Percentiles rank a stretch among this genome's conserved stretches.
Conservation (phyloP, 2,329 filamentous ascomycete genomes). For the Coleophoma crateriformis region DNA sequence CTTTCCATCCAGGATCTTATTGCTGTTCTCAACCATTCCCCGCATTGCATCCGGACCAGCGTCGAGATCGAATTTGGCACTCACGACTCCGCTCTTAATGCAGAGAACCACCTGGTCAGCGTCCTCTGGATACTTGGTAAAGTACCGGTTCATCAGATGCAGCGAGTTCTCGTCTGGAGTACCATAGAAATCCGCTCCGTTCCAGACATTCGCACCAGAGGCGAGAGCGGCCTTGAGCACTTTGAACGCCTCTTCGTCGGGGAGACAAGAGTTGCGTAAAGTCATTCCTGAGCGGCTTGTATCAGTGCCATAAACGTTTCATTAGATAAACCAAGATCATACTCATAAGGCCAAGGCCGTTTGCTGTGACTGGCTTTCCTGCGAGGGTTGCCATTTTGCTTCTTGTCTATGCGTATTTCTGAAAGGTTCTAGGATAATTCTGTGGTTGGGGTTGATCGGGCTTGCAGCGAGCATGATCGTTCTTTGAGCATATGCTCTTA, state of each 20-base stretch:
- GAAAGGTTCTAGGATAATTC: background rate
- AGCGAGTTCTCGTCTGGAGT: slow-evolving; percentile 50
- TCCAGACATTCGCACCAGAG: slow-evolving; percentile 46
- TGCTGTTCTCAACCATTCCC: slow-evolving; percentile 48
- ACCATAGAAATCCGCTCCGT: slow-evolving; percentile 61
- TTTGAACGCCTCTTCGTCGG: slow-evolving; percentile 43
- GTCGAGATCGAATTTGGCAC: slow-evolving; percentile 31
- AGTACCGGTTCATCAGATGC: slow-evolving; percentile 55
- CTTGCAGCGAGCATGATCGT: background rate
- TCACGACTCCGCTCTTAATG: slow-evolving; percentile 50
- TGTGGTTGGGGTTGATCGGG: background rate
- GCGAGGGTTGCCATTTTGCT: slow-evolving; percentile 14
- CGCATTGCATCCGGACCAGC: slow-evolving; percentile 47
- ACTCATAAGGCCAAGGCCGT: slow-evolving; percentile 47
- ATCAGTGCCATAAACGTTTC: background rate
- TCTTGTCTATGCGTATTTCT: background rate
- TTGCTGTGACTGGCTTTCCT: slow-evolving; percentile 39
- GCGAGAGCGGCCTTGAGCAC: slow-evolving; percentile 48
- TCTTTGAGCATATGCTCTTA: background rate
- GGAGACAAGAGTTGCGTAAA: slow-evolving; percentile 14
- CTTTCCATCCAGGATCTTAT: slow-evolving; percentile 37
- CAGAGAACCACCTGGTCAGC: slow-evolving; percentile 54
- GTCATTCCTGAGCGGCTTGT: slow-evolving; percentile 16
- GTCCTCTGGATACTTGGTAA: slow-evolving; percentile 56
- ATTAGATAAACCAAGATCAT: background rate